Evolutionary conservation across 1,284 basidiomycete species (phyloP).

Genomic region (Blastosporella zonata): DNA sequence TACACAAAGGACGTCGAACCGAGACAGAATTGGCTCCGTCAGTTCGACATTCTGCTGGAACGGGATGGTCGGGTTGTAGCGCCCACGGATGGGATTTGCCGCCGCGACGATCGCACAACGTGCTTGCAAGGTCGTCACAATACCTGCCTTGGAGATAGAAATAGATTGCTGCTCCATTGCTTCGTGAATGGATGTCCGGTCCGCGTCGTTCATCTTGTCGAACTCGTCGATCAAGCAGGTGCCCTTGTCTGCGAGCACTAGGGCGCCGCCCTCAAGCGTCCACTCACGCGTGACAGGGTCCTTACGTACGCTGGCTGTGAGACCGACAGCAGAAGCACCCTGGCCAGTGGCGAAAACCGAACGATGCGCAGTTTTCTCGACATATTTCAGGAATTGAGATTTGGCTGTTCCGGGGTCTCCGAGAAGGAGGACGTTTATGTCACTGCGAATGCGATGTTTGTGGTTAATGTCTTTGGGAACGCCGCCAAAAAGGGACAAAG

Average conservation of each 20-base stretch:
- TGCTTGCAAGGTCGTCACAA: constrained; percentile 95
- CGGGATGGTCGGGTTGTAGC: constrained; percentile 96
- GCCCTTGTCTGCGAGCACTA: constrained; percentile 98
- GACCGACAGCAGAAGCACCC: constrained; percentile 96
- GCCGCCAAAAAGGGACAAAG: constrained; percentile 92
- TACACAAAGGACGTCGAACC: constrained; percentile 97
- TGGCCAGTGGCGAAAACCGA: constrained; percentile 99
- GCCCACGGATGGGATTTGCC: constrained; percentile 94
- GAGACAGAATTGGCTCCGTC: constrained; percentile 98
- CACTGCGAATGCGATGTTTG: constrained; percentile 95
- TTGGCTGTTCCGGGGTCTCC: constrained; percentile 99
- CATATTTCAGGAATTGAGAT: constrained; percentile 98
- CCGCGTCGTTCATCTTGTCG: constrained; percentile 99
- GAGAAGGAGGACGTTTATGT: constrained; percentile 94
- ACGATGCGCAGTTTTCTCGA: constrained; percentile 96
- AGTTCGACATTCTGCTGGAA: constrained; percentile 99
- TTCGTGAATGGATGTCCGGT: constrained; percentile 97
- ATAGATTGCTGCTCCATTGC: constrained; percentile 99
- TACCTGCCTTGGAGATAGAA: constrained; percentile 98
- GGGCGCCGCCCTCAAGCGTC: constrained; percentile 97
- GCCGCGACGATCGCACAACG: constrained; percentile 97
- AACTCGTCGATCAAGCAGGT: constrained; percentile 99
- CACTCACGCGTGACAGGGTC: constrained; percentile 97
- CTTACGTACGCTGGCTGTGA: constrained; percentile 97
- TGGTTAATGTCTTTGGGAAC: constrained; percentile 94